Percentiles rank a stretch among this genome's conserved stretches.
phyloP scores from a whole-genome alignment of 306 rosid species.

The cucumber (Cucumis sativus) region Cucumber_9930_V3 NC_026658.2:7690501-7691000 shows the following conservation, averaged over 20 bases:
- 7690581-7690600: constrained; percentile 6
- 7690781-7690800: constrained; percentile 1
- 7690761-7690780: constrained; percentile 9
- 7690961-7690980: background rate
- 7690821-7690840: constrained; percentile 19
- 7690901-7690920: constrained; percentile 85
- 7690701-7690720: constrained; percentile 4
- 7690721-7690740: constrained; percentile 6
- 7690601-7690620: constrained; percentile 1
- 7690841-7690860: constrained; percentile 38
- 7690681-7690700: constrained; percentile 6
- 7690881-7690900: constrained; percentile 58
- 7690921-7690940: constrained; percentile 49
- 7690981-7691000: background rate
- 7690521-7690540: constrained; percentile 15
- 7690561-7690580: constrained; percentile 41
- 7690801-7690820: constrained; percentile 4
- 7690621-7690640: background rate
- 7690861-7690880: constrained; percentile 75
- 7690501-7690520: background rate
- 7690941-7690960: constrained; percentile 25
- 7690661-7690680: constrained; percentile 32
- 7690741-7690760: constrained; percentile 3
- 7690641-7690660: constrained; percentile 9
- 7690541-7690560: constrained; percentile 55